Base-by-base conservation (phyloP, 164 flowering plant genomes). In the Euptelea pleiosperma region DNA sequence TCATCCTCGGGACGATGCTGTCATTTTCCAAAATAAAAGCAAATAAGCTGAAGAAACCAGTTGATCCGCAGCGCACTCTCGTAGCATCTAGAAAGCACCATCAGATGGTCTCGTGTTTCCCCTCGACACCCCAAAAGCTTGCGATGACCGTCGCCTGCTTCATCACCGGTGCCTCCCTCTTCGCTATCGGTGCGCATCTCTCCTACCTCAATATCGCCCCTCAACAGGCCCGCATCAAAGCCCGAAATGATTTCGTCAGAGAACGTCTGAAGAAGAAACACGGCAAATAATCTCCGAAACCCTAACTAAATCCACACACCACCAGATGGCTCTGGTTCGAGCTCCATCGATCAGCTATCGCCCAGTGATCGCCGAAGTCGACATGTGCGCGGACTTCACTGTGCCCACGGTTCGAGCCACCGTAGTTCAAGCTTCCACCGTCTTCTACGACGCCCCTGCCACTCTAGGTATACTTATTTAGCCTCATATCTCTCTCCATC, bases 371-470 rank as follows among this genome's bases (percentile, higher is more conserved):
- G 33, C 64, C 6, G 96, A 88, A 67, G 87, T 88, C 12, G 76
- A 83, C 63, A 88, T 88, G 96, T 80, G 76, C 8, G 52, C 66
- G 2, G 89, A 82, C 45, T 58, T 82, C 14, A 68, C 83, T 11
- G 67, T 78, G 26, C 66, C 63, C 33, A 73, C 77, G 8, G 73
- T 79, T 45, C 74, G 97, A 6, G 97, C 87, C 63, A 83, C 94
- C 55, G 86, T 87, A 18, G 95, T 87, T 9, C 97, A 89, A 63
- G 97, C 98, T 14, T 78, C 98, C 68, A 88, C 96, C 60, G 57
- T 88, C 60, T 86, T 86, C 80, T 91, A 84, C 64, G 98, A 91
- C 70, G 88, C 98, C 30, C 90, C 85, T 14, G 91, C 96, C 49
- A 91, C 96, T 42, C 74, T 91, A 8, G 92, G 98, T 84, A 49